phyloP scores from a whole-genome alignment of 2,329 filamentous ascomycete genomes.

The Arthrobotrys megalospora region DNA sequence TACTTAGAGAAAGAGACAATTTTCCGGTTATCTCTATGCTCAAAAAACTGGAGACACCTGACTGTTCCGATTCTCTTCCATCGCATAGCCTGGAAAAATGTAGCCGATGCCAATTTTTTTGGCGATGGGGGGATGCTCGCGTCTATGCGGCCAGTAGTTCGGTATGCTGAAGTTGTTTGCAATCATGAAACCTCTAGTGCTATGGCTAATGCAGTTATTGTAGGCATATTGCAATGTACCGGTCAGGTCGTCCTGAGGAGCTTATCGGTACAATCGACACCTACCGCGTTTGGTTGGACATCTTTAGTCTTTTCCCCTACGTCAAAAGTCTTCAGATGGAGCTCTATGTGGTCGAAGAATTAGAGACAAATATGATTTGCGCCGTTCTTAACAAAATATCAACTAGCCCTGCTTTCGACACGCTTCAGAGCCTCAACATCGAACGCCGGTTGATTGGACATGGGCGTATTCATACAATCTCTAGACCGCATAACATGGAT shows the following conservation, averaged over 20 bases:
- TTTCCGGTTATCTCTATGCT: not conserved
- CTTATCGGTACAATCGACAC: not conserved
- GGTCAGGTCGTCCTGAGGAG: not conserved
- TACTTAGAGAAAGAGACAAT: not conserved
- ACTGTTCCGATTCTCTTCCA: not conserved
- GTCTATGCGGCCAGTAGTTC: constrained; percentile 8
- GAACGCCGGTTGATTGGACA: not conserved
- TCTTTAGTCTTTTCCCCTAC: not conserved
- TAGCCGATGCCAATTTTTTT: not conserved
- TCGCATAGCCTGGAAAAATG: not conserved
- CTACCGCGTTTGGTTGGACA: constrained; percentile 3
- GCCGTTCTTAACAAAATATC: constrained; percentile 1
- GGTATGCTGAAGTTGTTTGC: not conserved
- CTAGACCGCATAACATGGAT: not conserved
- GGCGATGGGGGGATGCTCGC: not conserved
- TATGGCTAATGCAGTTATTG: not conserved
- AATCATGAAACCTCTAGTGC: not conserved
- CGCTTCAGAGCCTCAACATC: not conserved
- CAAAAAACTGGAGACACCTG: not conserved
- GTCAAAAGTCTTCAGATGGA: not conserved
- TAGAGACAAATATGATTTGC: not conserved
- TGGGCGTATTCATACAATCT: not conserved
- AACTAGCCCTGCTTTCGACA: not conserved
- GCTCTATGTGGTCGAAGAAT: not conserved
- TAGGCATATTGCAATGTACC: not conserved